phyloP scores from a whole-genome alignment of 805 yeast species.

The Wickerhamomyces hampshirensis region DNA sequence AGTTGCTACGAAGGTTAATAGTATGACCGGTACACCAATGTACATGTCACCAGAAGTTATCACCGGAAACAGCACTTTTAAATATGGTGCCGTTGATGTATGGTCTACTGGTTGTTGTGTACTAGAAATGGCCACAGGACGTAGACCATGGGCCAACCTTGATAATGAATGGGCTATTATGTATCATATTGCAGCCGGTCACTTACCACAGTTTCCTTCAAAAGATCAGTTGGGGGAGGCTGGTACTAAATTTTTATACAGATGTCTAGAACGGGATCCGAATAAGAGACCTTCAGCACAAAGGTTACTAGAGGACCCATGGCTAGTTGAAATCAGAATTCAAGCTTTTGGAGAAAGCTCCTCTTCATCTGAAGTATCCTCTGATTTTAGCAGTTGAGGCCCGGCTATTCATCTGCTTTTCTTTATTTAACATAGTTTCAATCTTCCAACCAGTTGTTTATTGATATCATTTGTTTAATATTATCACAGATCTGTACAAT shows the following conservation, averaged over 20 bases:
- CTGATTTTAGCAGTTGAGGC: conserved; percentile 19
- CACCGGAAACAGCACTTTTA: conserved; percentile 53
- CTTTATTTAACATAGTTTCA: no score
- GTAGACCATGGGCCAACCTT: conserved; percentile 92
- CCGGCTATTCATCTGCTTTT: no score
- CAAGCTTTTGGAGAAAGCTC: conserved; percentile 55
- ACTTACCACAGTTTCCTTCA: conserved; percentile 79
- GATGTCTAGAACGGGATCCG: conserved; percentile 83
- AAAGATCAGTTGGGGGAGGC: conserved; percentile 69
- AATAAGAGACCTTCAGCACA: conserved; percentile 75
- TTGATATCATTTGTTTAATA: neutral
- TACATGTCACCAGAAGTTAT: conserved; percentile 98
- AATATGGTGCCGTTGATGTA: conserved; percentile 56
- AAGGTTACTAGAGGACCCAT: conserved; percentile 81
- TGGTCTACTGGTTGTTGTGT: conserved; percentile 98
- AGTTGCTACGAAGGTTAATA: conserved; percentile 28
- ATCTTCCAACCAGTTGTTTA: no score
- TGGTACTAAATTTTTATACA: conserved; percentile 66
- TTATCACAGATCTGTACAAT: neutral
- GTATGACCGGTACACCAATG: conserved; percentile 90
- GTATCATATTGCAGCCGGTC: conserved; percentile 97
- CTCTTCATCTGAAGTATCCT: conserved; percentile 22
- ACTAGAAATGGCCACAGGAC: conserved; percentile 93
- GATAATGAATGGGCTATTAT: conserved; percentile 98
- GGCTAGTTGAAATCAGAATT: conserved; percentile 72